phyloP scores from a whole-genome alignment of 345 rosid species.

The Brassica carinata region DNA sequence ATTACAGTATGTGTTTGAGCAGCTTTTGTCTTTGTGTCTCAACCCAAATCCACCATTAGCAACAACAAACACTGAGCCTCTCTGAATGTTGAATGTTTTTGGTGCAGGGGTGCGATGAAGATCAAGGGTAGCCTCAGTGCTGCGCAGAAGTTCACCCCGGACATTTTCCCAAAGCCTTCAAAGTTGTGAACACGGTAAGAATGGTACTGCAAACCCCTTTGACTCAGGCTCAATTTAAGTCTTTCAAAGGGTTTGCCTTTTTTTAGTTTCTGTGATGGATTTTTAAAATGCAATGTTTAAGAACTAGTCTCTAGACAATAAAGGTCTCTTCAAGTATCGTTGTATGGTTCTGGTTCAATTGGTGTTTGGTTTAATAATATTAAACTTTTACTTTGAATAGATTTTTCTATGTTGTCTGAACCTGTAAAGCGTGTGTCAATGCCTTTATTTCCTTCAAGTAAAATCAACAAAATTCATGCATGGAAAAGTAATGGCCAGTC shows the following conservation, averaged over 20 bases:
- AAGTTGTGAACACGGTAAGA: constrained; percentile 62
- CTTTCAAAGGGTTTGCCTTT: constrained; percentile 23
- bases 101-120: constrained; percentile 89
- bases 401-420: neutral
- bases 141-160: constrained; percentile 95
- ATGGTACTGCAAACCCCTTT: constrained; percentile 17
- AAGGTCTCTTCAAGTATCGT: constrained; percentile 22
- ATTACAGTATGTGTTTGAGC: neutral
- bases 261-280: constrained; percentile 4
- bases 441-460: constrained; percentile 23
- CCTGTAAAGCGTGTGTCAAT: neutral
- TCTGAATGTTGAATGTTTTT: constrained; percentile 18
- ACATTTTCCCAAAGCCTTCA: constrained; percentile 93
- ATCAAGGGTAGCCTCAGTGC: constrained; percentile 93
- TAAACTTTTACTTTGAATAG: neutral
- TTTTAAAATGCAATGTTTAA: constrained; percentile 13
- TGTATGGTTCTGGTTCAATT: constrained; percentile 14
- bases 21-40: neutral
- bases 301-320: constrained; percentile 22
- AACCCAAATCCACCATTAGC: neutral
- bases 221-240: constrained; percentile 23
- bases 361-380: constrained; percentile 22
- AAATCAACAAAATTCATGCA: constrained; percentile 16
- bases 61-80: neutral
- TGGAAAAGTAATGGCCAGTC: neutral